Base-by-base conservation (phyloP, 306 rosid genomes). In the Arachis stenosperma region DNA sequence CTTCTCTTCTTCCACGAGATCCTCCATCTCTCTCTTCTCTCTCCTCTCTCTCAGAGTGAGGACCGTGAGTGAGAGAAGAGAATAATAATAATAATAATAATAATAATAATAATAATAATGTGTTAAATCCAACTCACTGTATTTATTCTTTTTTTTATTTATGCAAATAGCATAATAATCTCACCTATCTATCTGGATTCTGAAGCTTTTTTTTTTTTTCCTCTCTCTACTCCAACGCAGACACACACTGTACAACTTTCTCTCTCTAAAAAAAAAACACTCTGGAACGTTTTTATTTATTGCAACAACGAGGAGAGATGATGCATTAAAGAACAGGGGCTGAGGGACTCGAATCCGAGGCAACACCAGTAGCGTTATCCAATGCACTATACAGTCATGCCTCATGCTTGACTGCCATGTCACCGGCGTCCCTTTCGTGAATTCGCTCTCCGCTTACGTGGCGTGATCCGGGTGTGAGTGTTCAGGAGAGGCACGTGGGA, bases 1-100 rank as follows among this genome's bases (percentile, higher is more conserved):
- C 15, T 76, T 82, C 83, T 78, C 92, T 54, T 82, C 91, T 75
- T 82, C 96, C 78, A 65, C 75, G 61, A 79, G 89, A 87, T 88
- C 93, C 91, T 94, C 97, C 99, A 91, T 90, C 74, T 73, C 69
- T 44, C 68, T 42, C 65, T 48, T 43, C 10, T 46, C 15, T 17
- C 83, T 66, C 51, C 70, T 47, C 47, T 65, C 40, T 42, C 41
- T 29, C 61, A 12, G 14, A 10, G 36, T 58, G 70, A 74, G 79
- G 33, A 42, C 46, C 9, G 78, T 74, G 73, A 73, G 80, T 64
- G 83, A 46, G 73, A 54, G 72, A 67, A n/a, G 15, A 14, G 29
- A 52, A n/a, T 65, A 22, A 79, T 75, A 79, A 67, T 59, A 79
- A 67, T 59, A 54, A 75, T 29, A 66, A 73, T 77, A 22, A 79